These are phyloP conservation scores for Colletotrichum costaricense DNA, from an alignment of 2,329 filamentous ascomycete genomes.

Conservation along the genomic window DNA sequence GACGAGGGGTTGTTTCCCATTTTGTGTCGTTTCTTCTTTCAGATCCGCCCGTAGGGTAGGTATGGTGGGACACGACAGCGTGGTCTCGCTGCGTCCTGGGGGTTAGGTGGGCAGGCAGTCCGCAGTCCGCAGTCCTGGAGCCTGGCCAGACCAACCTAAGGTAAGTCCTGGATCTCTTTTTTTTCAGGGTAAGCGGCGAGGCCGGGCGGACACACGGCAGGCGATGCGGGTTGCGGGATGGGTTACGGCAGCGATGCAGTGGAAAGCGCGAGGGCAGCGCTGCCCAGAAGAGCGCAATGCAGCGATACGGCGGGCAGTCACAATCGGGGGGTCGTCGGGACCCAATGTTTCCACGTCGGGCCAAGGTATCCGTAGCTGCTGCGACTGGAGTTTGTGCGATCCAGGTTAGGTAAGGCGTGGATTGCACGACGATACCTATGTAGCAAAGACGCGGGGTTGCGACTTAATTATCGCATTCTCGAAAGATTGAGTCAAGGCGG, in stretches of 20 bases:
- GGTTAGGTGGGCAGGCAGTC: conserved; percentile 13
- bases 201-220: conserved; percentile 21
- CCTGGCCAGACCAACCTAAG: conserved; percentile 18
- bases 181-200: conserved; percentile 24
- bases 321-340: conserved; percentile 7
- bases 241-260: conserved; percentile 19
- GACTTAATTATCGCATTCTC: conserved; percentile 27
- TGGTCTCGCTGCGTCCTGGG: conserved; percentile 26
- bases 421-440: conserved; percentile 8
- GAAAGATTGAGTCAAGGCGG: not conserved
- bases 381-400: conserved; percentile 24
- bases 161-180: conserved; percentile 18
- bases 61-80: conserved; percentile 31
- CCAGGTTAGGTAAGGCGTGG: conserved; percentile 32
- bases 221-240: conserved; percentile 19
- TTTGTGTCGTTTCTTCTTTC: conserved; percentile 35
- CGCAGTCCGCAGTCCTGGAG: conserved; percentile 29
- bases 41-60: conserved; percentile 19
- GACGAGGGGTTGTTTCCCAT: conserved; percentile 52
- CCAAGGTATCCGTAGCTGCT: conserved; percentile 3
- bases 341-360: conserved; percentile 30
- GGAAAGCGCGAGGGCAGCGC: conserved; percentile 16
- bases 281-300: conserved; percentile 1
- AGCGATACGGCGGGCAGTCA: conserved; percentile 22
- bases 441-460: conserved; percentile 23